Percentiles rank a stretch among this genome's conserved stretches.
Evolutionary conservation across 805 yeast species (phyloP).

Genomic region (Kuraishia capsulata): DNA sequence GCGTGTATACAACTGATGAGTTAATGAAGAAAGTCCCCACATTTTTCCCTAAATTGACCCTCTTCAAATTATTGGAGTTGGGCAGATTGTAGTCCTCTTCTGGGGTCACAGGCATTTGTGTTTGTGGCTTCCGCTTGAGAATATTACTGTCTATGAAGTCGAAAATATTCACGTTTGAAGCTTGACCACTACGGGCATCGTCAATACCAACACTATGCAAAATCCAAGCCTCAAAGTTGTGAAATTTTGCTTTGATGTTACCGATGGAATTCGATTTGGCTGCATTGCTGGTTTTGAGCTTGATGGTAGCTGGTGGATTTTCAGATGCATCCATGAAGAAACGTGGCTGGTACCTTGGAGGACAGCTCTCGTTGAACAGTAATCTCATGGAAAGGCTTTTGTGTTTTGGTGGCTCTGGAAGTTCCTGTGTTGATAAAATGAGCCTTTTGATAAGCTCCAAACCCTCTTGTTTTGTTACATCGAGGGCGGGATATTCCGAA

Average conservation of each 20-base stretch:
- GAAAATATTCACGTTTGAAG: neutral
- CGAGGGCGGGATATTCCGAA: no score
- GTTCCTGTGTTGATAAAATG: slow-evolving; percentile 41
- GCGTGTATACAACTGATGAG: no score
- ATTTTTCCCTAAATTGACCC: no score
- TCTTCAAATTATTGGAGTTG: no score
- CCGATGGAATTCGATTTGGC: no score
- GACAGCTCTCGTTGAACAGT: slow-evolving; percentile 37
- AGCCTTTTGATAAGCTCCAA: slow-evolving; percentile 39
- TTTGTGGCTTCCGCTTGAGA: no score
- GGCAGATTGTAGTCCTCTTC: no score
- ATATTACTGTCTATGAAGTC: neutral
- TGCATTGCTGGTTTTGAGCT: neutral
- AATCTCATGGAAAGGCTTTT: slow-evolving; percentile 39
- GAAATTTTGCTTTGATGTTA: no score
- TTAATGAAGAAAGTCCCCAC: no score
- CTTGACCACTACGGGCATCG: neutral
- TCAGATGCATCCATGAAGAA: slow-evolving; percentile 20
- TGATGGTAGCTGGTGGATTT: neutral
- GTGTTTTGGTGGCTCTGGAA: slow-evolving; percentile 40
- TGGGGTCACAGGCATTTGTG: no score
- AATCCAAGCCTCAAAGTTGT: no score
- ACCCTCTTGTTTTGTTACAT: slow-evolving; percentile 28
- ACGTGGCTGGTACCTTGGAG: slow-evolving; percentile 38
- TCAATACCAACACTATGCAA: neutral